Evolutionary conservation across 2,329 filamentous ascomycete genomes (phyloP).

Genomic region (Fusarium marasasianum): DNA sequence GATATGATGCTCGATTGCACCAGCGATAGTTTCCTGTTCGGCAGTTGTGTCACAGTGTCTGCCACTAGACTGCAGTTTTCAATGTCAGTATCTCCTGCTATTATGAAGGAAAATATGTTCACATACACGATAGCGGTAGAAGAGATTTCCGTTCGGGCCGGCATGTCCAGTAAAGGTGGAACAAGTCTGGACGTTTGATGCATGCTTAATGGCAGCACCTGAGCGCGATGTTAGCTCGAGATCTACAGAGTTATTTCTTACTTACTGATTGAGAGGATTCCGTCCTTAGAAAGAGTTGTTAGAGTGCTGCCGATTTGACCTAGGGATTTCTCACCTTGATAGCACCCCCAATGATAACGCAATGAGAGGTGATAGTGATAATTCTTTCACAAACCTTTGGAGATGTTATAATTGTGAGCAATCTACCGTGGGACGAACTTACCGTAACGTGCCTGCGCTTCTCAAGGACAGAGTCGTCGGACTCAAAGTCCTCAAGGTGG

Average conservation of each 20-base stretch:
- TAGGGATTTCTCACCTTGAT: neutral
- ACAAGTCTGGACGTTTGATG: neutral
- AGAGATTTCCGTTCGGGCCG: neutral
- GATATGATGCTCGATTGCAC: neutral
- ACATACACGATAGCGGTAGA: neutral
- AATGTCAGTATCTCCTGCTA: too few species aligned
- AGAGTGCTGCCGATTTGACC: too few species aligned
- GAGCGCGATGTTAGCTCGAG: too few species aligned
- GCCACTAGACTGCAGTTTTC: neutral
- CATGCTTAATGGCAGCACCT: neutral
- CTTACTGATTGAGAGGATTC: neutral
- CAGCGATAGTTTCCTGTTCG: neutral
- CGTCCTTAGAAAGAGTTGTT: neutral
- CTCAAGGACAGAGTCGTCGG: fast-evolving
- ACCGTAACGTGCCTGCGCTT: neutral
- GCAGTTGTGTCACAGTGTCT: neutral
- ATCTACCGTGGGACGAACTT: too few species aligned
- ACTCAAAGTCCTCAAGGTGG: neutral
- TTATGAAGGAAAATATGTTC: too few species aligned
- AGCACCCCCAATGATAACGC: neutral
- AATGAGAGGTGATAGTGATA: fast-evolving
- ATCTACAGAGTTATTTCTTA: too few species aligned
- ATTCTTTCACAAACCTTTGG: neutral
- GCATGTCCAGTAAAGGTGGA: neutral
- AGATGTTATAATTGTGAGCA: too few species aligned